Evolutionary conservation across 495 filamentous ascomycete genomes (phyloP).

Genomic region (Pyrenula massariospora): DNA sequence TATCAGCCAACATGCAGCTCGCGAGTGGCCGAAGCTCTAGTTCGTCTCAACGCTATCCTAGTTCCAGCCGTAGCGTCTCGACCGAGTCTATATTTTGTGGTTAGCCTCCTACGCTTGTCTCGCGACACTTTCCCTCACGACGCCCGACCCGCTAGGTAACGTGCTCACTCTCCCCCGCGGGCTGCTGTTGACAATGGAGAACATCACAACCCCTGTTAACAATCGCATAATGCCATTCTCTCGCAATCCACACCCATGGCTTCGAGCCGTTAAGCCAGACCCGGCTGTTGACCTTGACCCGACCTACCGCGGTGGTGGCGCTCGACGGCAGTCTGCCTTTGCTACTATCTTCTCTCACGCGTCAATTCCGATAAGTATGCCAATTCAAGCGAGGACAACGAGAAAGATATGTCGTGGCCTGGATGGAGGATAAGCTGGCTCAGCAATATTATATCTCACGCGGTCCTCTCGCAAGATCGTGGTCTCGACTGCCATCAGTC

Average conservation of each 20-base stretch:
- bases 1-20: neutral
- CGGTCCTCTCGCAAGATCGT: neutral
- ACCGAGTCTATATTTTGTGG: neutral
- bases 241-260: neutral
- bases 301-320: neutral
- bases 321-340: neutral
- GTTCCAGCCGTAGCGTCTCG: neutral
- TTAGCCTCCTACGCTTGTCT: too few relatives aligned
- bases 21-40: neutral
- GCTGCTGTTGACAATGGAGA: neutral
- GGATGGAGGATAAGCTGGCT: neutral
- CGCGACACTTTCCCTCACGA: neutral
- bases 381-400: neutral
- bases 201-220: neutral
- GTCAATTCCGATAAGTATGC: too few relatives aligned
- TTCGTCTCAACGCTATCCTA: neutral
- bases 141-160: neutral
- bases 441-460: neutral
- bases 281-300: neutral
- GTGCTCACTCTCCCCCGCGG: neutral
- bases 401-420: neutral
- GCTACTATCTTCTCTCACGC: neutral
- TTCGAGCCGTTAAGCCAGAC: neutral
- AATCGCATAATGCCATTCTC: neutral
- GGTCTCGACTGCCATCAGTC: neutral